Base-by-base conservation (phyloP, 23 red algal genomes). In the Gracilaria domingensis region DNA sequence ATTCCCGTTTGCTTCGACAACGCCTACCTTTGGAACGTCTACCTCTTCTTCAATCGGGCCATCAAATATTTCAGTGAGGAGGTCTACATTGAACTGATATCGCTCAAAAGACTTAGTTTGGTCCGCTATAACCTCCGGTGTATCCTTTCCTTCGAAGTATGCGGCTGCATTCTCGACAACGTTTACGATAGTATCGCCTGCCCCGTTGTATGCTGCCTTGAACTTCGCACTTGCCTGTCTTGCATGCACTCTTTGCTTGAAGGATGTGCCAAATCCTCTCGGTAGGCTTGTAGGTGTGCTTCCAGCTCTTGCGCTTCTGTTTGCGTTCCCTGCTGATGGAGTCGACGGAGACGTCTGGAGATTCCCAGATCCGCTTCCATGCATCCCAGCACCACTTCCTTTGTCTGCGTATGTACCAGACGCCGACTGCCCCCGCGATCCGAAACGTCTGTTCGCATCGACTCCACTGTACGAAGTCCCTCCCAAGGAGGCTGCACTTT, bases 181-280 rank as follows among this genome's bases (percentile, higher is more conserved):
- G 18, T 89, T 79, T 0, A 95, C 93, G 34, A 86, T 95, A 4
- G 81, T 42, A 37, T 84, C 67, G 2, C 93, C 93, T 21, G 82
- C 87, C 21, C 79, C 93, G 59, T 95, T 87, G 40, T 91, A 95
- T 14, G 93, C 93, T 11, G 86, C 86, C 74, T 83, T 95, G 76
- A 83, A 95, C 42, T 88, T 87, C 57, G 60, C 85, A 25, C 81
- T 84, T 7, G 93, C 84, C 28, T 85, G 58, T 48, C 79, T 32
- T 4, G 93, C 93, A 49, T 95, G 93, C n/a, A 91, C 76, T 71
- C 82, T 88, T 66, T 95, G 93, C 51, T 92, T 92, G 54, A 83
- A 84, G 0, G 89, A 84, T 51, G 89, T 83, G 5, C 38, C 59
- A 51, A 76, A 83, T 26, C 79, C 89, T 32, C 61, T 59, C 24